Evolutionary conservation across 306 rosid species (phyloP).

Genomic region (Alnus rubra): DNA sequence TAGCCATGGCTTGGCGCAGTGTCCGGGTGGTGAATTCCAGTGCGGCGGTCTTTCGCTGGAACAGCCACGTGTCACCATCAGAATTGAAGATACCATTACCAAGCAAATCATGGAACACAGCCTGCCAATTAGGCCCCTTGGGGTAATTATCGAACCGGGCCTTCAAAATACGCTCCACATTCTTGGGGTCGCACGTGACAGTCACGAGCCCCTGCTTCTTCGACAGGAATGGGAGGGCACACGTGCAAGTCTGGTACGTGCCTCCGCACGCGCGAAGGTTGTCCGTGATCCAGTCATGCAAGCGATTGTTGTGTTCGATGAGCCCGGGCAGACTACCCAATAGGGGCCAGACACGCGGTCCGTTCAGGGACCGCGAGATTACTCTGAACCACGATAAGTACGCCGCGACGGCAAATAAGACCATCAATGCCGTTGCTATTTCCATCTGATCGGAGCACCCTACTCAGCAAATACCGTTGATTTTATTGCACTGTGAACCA

Average conservation of each 20-base stretch:
- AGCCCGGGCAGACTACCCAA: slow-evolving; percentile 84
- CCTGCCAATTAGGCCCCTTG: slow-evolving; percentile 89
- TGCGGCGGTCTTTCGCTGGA: slow-evolving; percentile 93
- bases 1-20: slow-evolving; percentile 91
- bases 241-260: slow-evolving; percentile 86
- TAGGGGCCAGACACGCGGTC: slow-evolving; percentile 95
- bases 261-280: slow-evolving; percentile 78
- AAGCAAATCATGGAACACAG: slow-evolving; percentile 71
- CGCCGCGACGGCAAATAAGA: slow-evolving; percentile 50
- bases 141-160: slow-evolving; percentile 86
- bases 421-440: slow-evolving; percentile 42
- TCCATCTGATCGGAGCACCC: slow-evolving; percentile 53
- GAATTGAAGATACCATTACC: slow-evolving; percentile 92
- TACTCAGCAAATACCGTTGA: not conserved
- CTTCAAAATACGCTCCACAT: slow-evolving; percentile 81
- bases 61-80: slow-evolving; percentile 84
- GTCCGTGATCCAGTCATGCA: slow-evolving; percentile 95
- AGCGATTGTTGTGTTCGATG: slow-evolving; percentile 53
- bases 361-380: slow-evolving; percentile 47
- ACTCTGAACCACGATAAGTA: slow-evolving; percentile 68
- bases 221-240: slow-evolving; percentile 68
- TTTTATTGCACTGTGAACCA: not conserved
- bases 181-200: slow-evolving; percentile 89
- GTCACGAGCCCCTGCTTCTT: slow-evolving; percentile 73
- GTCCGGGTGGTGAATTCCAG: slow-evolving; percentile 89